Conservation (phyloP, 441 rosid genomes). For the Euphorbia celastroides region DNA sequence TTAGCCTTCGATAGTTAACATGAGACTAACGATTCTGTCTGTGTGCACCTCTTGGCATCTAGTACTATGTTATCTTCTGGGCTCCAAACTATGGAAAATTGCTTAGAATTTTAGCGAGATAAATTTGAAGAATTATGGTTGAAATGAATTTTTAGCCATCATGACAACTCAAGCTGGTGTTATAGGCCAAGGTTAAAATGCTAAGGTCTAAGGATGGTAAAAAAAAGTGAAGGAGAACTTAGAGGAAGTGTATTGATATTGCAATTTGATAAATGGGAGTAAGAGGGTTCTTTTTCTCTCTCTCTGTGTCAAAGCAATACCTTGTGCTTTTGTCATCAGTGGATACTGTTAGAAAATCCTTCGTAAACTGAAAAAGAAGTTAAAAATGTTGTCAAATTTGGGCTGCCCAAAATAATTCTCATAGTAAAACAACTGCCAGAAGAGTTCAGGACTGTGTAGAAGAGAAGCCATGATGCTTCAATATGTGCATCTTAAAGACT, state of each 20-base stretch:
- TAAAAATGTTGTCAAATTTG: neutral
- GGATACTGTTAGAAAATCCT: neutral
- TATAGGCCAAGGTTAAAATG: no score
- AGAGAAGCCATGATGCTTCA: neutral
- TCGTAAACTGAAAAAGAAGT: neutral
- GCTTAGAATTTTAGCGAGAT: no score
- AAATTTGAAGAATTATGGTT: no score
- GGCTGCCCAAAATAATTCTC: neutral
- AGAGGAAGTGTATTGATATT: neutral
- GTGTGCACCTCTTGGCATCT: no score
- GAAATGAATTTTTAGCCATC: no score
- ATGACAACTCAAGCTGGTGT: no score
- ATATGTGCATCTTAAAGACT: neutral
- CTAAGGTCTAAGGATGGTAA: neutral
- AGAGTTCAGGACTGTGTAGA: neutral
- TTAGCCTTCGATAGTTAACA: no score
- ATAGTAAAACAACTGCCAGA: neutral
- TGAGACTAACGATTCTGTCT: no score
- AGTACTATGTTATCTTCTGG: no score
- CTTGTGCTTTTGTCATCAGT: neutral
- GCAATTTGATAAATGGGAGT: neutral
- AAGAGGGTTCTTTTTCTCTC: neutral
- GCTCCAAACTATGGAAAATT: no score
- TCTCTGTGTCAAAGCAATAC: neutral
- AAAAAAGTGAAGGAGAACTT: neutral